Base-by-base conservation (phyloP, 495 filamentous ascomycete species). In the Aspergillus baeticus region DNA sequence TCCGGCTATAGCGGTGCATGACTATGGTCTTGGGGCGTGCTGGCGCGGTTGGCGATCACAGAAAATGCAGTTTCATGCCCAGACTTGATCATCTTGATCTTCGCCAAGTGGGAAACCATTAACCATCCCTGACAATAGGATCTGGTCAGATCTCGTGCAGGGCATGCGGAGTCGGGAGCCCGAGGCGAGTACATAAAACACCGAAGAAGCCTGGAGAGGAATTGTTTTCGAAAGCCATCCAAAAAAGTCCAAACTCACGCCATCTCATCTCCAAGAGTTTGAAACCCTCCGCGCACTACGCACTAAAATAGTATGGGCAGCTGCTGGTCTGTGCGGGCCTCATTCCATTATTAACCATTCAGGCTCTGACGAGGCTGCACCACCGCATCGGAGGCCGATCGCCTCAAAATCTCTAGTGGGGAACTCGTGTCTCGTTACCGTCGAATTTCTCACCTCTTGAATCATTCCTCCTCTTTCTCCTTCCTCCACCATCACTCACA, bases 321-420 rank as follows among this genome's bases (percentile, higher is more conserved):
- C 20, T 33, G n/a, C 54, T 66, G 61, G 64, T 57, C 64, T 57
- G 64, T 66, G 63, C 60, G 49, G 51, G 33, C 26, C 17, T 43
- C 23, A 21, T 45, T 45, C 36, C 36, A 50, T 54, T 53, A 60
- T 43, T 31, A 35, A 55, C 48, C 18, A 38, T 54, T 50, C 55
- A 49, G 23, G 26, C 45, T 50, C 49, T 46, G 36, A 39, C 36
- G 48, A 35, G 26, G 26, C 51, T 46, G 49, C 34, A 38, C 26
- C 41, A 55, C 41, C 42, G 35, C 48, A 52, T 54, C 51, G 53
- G 58, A 42, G 63, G 58, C 63, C 63, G 63, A 66, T 66, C 63
- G 57, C 51, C 58, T 62, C 56, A 59, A 52, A 62, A 54, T 59
- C 58, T 58, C 52, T 61, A 56, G 61, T 63, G 61, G 64, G 64